phyloP scores from a whole-genome alignment of 2,329 filamentous ascomycete species.

The Sporothrix phasma region DNA sequence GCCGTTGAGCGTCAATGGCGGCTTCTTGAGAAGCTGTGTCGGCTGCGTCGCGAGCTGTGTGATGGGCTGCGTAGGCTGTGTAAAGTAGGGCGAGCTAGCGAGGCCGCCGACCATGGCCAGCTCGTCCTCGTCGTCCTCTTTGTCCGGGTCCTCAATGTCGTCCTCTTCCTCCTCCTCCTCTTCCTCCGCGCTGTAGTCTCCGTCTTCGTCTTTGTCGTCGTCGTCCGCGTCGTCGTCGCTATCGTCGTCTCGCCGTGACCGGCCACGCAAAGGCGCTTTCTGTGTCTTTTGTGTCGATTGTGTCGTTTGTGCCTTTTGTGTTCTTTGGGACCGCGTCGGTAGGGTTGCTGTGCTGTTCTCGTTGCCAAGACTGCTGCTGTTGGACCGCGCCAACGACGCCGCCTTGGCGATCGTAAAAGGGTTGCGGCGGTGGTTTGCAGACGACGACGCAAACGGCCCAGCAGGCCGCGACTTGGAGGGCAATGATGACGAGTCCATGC shows the following conservation, averaged over 20 bases:
- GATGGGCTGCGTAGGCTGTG: constrained; percentile 36
- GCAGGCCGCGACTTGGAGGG: constrained; percentile 14
- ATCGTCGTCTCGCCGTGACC: constrained; percentile 28
- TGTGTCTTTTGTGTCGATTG: background rate
- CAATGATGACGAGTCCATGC: constrained; percentile 18
- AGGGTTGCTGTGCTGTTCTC: background rate
- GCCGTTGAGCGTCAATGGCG: constrained; percentile 28
- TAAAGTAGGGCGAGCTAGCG: constrained; percentile 36
- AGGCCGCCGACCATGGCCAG: constrained; percentile 29
- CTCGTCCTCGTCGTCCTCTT: constrained; percentile 41
- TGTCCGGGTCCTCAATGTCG: constrained; percentile 33
- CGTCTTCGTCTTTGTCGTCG: constrained; percentile 31
- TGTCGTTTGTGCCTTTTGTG: background rate
- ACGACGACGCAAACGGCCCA: background rate
- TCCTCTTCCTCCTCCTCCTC: constrained; percentile 19
- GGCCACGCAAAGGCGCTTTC: background rate
- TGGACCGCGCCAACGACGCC: constrained; percentile 10
- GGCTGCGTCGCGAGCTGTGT: constrained; percentile 40
- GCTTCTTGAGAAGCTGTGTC: constrained; percentile 35
- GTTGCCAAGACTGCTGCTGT: constrained; percentile 5
- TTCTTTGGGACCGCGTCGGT: background rate
- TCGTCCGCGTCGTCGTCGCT: constrained; percentile 20
- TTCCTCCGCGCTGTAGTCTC: constrained; percentile 25
- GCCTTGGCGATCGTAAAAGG: constrained; percentile 15
- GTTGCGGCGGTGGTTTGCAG: constrained; percentile 1